These are phyloP conservation scores for Tricholoma sp. DNA, from an alignment of 768 basidiomycete species.

Conservation along the genomic window DNA sequence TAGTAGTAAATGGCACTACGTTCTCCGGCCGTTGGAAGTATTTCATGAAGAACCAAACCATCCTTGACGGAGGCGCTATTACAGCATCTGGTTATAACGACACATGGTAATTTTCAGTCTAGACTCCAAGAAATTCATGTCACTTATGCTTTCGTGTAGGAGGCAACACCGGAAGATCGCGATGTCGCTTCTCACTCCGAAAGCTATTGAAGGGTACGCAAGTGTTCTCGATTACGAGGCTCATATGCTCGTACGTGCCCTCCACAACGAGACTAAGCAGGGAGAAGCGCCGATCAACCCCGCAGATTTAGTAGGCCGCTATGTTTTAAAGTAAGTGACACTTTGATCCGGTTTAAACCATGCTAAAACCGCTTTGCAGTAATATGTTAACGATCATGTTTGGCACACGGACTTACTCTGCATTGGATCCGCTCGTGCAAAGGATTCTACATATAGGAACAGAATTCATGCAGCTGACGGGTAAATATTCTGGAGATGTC, in stretches of 20 bases:
- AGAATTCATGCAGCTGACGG: conserved; percentile 37
- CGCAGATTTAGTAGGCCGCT: conserved; percentile 30
- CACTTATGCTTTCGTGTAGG: conserved; percentile 18
- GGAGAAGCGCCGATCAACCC: conserved; percentile 33
- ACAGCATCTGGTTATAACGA: conserved; percentile 28
- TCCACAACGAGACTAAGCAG: conserved; percentile 25
- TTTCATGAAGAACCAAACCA: conserved; percentile 32
- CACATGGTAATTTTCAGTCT: conserved; percentile 20
- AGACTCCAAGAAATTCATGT: neutral
- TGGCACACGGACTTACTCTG: conserved; percentile 34
- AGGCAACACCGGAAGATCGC: conserved; percentile 38
- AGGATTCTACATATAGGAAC: conserved; percentile 29
- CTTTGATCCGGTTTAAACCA: neutral
- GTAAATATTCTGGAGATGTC: neutral
- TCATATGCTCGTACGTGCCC: conserved; percentile 28
- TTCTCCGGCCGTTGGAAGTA: conserved; percentile 29
- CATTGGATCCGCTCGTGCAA: conserved; percentile 30
- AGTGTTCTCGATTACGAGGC: conserved; percentile 35
- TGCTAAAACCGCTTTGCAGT: conserved; percentile 16
- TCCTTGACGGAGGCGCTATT: conserved; percentile 27
- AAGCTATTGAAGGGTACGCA: conserved; percentile 29
- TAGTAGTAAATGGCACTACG: conserved; percentile 29
- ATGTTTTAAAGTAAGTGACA: conserved; percentile 17
- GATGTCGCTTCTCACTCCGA: conserved; percentile 23
- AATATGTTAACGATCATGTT: conserved; percentile 42